Base-by-base conservation (phyloP, 768 basidiomycete genomes). In the Lepiota venenata region DNA sequence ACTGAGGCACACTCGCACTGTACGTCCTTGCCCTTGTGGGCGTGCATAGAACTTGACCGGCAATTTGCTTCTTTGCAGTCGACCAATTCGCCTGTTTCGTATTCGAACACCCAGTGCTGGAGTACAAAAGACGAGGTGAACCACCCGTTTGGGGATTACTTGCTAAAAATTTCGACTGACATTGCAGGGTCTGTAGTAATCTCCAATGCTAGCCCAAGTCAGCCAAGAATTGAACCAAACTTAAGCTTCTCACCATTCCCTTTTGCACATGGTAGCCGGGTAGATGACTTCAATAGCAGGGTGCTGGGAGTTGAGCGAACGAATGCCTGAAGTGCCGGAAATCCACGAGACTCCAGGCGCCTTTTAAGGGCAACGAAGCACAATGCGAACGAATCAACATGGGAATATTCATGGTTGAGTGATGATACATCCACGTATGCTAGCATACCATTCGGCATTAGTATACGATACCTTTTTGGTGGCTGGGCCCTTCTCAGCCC, bases 31-130 rank as follows among this genome's bases (percentile, higher is more conserved):
- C 40, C 53, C 58, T 69, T 80, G 68, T 88, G 87, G 62, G 69
- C 74, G 66, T 89, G 87, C 14, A 74, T 74, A 10, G 64, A 58
- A 66, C 86, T 88, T 60, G 80, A 63, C 35, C 67, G 75, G 67
- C 86, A 89, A 18, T 62, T 64, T 4, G 71, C 67, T 29, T 66
- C 70, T 36, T 69, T 66, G 62, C 87, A 89, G 64, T 89, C 86
- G 48, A 65, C 67, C 51, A 68, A 77, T 52, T 74, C 69, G 32
- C 88, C 87, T 0, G 84, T 81, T 60, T 85, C 83, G 60, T 87
- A 88, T 22, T 74, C 61, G 36, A 74, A 73, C 45, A 86, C 74
- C 65, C 84, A 87, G 67, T 87, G 84, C 87, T 88, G 42, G 10
- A 39, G 2, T 14, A 41, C 15, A 41, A 22, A 32, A 14, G 12